phyloP scores from a whole-genome alignment of 1,284 basidiomycete genomes.

The Sanghuangporus baumii region DNA sequence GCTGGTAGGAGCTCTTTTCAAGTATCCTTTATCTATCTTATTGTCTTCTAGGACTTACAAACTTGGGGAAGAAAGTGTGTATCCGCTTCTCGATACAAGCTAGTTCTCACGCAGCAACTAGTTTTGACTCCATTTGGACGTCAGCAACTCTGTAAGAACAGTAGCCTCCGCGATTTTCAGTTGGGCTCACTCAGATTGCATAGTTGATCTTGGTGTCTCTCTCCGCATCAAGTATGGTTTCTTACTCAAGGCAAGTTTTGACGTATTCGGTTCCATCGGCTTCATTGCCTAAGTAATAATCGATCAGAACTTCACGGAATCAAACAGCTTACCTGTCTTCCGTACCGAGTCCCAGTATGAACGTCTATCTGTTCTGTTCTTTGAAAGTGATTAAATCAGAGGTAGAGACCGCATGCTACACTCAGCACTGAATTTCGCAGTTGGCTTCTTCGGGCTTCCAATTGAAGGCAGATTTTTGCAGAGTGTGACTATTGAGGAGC shows the following conservation, averaged over 20 bases:
- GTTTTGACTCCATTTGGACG: conserved; percentile 79
- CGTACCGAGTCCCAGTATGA: conserved; percentile 81
- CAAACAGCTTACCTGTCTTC: conserved; percentile 74
- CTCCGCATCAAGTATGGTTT: conserved; percentile 77
- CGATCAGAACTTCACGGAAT: conserved; percentile 65
- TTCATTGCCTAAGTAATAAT: not conserved
- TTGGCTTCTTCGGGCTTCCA: conserved; percentile 85
- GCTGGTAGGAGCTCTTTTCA: conserved; percentile 44
- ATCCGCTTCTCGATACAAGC: conserved; percentile 1
- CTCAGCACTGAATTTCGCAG: conserved; percentile 79
- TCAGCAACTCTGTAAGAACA: conserved; percentile 64
- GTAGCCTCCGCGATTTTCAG: not conserved
- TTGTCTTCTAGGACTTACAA: conserved; percentile 63
- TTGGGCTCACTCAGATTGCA: not conserved
- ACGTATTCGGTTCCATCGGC: not conserved
- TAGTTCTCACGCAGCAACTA: conserved; percentile 25
- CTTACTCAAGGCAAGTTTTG: conserved; percentile 50
- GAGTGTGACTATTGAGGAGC: conserved; percentile 71
- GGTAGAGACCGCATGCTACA: conserved; percentile 74
- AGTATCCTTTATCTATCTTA: not conserved
- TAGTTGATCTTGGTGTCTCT: conserved; percentile 68
- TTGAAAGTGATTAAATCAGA: not conserved
- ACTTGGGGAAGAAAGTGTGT: conserved; percentile 67
- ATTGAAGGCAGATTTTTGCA: conserved; percentile 74
- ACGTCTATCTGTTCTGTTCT: conserved; percentile 14